Evolutionary conservation across 1,139 yeast species (phyloP).

Genomic region (Debaryomycetaceae sp.): DNA sequence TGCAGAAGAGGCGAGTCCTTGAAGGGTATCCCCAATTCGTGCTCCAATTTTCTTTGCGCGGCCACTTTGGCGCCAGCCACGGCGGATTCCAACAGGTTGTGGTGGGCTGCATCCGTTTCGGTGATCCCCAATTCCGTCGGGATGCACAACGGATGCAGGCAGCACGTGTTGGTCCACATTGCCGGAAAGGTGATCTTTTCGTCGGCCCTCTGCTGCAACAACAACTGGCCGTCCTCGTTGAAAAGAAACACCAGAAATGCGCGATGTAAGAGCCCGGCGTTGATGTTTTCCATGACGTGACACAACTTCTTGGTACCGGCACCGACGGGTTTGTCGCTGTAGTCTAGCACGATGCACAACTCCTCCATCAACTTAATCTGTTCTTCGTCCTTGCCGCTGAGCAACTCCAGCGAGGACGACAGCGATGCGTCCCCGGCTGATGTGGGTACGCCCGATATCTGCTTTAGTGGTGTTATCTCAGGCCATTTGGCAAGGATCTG

Average conservation of each 20-base stretch:
- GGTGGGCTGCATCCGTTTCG: slow-evolving; percentile 24
- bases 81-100: slow-evolving; percentile 45
- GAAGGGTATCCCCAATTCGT: slow-evolving; percentile 82
- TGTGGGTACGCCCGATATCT: slow-evolving; percentile 44
- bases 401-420: slow-evolving; percentile 32
- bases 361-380: slow-evolving; percentile 96
- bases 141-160: slow-evolving; percentile 93
- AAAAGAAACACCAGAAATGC: slow-evolving; percentile 94
- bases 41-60: slow-evolving; percentile 86
- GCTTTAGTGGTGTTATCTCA: slow-evolving; percentile 53
- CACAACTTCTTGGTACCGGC: slow-evolving; percentile 93
- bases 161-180: slow-evolving; percentile 98
- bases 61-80: slow-evolving; percentile 80
- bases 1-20: slow-evolving; percentile 59
- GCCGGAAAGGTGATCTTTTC: slow-evolving; percentile 95
- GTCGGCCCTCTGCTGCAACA: slow-evolving; percentile 90
- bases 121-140: slow-evolving; percentile 67
- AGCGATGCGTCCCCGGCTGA: slow-evolving; percentile 26
- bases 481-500: slow-evolving; percentile 58
- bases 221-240: slow-evolving; percentile 67
- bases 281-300: slow-evolving; percentile 84
- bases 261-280: slow-evolving; percentile 82
- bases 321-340: slow-evolving; percentile 82
- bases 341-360: slow-evolving; percentile 88
- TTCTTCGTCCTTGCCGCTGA: slow-evolving; percentile 87